phyloP scores from a whole-genome alignment of 192 early-diverging fungal genomes.

The Backusella westeae region DNA sequence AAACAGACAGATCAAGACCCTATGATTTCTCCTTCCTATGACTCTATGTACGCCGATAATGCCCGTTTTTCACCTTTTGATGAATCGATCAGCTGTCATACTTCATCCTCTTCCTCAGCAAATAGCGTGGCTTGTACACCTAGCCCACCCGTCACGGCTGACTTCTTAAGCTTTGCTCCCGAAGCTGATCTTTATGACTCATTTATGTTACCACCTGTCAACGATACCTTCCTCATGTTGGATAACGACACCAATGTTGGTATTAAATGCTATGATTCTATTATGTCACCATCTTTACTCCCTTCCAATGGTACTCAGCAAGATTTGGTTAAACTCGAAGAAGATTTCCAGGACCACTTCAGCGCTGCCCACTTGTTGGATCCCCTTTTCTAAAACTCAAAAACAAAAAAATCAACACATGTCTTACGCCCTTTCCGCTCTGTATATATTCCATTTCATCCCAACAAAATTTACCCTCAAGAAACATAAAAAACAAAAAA shows the following conservation, averaged over 20 bases:
- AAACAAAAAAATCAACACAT: not conserved
- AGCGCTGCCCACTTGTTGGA: constrained; percentile 10
- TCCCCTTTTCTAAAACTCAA: constrained; percentile 15
- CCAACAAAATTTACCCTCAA: not conserved
- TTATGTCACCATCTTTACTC: constrained; percentile 18
- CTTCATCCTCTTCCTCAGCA: not conserved
- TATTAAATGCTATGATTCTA: constrained; percentile 12
- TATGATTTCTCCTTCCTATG: constrained; percentile 11
- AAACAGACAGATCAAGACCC: not conserved
- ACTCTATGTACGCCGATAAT: not conserved
- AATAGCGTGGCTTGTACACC: constrained; percentile 21
- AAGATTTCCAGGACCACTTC: constrained; percentile 11
- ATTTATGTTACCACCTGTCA: constrained; percentile 26
- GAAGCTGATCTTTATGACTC: constrained; percentile 22
- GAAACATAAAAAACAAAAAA: not conserved
- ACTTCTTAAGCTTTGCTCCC: constrained; percentile 10
- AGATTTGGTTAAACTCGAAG: constrained; percentile 18
- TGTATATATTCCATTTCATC: not conserved
- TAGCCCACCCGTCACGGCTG: constrained; percentile 14
- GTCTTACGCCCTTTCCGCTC: not conserved
- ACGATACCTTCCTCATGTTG: constrained; percentile 17
- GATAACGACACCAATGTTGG: constrained; percentile 11
- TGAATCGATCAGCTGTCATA: constrained; percentile 18
- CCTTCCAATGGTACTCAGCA: constrained; percentile 6
- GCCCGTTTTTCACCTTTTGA: constrained; percentile 13